Evolutionary conservation across 352 stramenopile species (phyloP), one percentile per base, ranked within the genome.

Genomic region (Thalassiosira ordinaria): DNA sequence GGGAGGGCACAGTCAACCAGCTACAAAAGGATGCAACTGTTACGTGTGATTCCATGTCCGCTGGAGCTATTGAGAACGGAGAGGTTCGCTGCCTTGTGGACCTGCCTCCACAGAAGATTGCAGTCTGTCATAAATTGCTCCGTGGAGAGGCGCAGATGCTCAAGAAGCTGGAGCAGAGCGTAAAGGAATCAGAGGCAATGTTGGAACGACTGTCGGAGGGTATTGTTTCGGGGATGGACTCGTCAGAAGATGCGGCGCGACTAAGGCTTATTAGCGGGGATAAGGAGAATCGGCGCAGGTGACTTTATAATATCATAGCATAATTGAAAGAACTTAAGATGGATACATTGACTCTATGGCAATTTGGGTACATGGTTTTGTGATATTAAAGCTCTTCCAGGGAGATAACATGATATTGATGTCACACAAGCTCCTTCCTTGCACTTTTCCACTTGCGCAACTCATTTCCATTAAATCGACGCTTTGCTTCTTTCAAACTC

Each of bases 401-500:
- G n/a, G n/a, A n/a, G n/a, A n/a, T n/a, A n/a, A n/a, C n/a, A n/a
- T n/a, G n/a, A n/a, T n/a, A n/a, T n/a, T n/a, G n/a, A n/a, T n/a
- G n/a, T n/a, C n/a, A n/a, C n/a, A n/a, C n/a, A n/a, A n/a, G n/a
- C n/a, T n/a, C n/a, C n/a, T n/a, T n/a, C n/a, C n/a, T n/a, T n/a
- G n/a, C n/a, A n/a, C n/a, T n/a, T 64, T 91, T 91, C 84, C 84
- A 91, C 61, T 79, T 78, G 11, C 82, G 74, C 18, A 91, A 85
- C 11, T 68, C 82, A 5, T 86, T 82, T 41, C 80, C 35, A 26
- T 90, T 76, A 47, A 80, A 91, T 62, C 79, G 84, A 18, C 56
- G 9, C 65, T 91, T 90, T 37, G 87, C 87, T 63, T 89, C 84
- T 73, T 82, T 87, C 66, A 87, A 80, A 51, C 46, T 80, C 39